Conservation (phyloP, 441 rosid genomes). For the Syzygium syzygioides region DNA sequence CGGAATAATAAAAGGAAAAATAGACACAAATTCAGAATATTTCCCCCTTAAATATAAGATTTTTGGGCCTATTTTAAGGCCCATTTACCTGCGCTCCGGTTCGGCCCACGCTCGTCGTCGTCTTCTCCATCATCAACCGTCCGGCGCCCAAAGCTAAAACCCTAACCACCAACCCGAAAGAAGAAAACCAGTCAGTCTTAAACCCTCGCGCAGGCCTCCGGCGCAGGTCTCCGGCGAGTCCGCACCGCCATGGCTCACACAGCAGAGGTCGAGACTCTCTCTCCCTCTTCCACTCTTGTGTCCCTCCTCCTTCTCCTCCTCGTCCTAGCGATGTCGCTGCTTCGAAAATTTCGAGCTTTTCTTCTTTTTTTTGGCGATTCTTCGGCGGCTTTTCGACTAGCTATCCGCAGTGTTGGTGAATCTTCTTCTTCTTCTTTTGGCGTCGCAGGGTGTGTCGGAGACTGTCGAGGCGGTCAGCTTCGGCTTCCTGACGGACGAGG, state of each 20-base stretch:
- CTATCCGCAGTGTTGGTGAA: neutral
- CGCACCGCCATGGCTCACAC: neutral
- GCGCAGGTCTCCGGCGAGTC: neutral
- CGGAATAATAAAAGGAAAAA: neutral
- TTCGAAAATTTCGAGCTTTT: neutral
- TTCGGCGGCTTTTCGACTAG: neutral
- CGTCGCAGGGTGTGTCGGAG: slow-evolving; percentile 14
- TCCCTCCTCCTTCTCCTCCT: neutral
- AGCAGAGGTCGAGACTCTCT: neutral
- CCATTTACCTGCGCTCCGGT: neutral
- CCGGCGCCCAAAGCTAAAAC: neutral
- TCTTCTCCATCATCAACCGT: neutral
- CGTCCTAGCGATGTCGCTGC: neutral
- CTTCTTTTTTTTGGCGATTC: neutral
- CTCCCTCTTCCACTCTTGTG: neutral
- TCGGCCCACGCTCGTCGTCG: neutral
- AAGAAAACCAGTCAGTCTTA: neutral
- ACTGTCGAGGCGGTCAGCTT: slow-evolving; percentile 14
- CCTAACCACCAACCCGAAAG: fast-evolving
- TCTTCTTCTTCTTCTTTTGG: neutral
- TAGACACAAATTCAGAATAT: neutral
- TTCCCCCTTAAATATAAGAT: neutral
- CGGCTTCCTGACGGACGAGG: slow-evolving; percentile 11
- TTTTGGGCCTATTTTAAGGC: neutral
- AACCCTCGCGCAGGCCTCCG: neutral